Evolutionary conservation across 1,284 basidiomycete genomes (phyloP).

Genomic region (Salmacisia buchloeana): DNA sequence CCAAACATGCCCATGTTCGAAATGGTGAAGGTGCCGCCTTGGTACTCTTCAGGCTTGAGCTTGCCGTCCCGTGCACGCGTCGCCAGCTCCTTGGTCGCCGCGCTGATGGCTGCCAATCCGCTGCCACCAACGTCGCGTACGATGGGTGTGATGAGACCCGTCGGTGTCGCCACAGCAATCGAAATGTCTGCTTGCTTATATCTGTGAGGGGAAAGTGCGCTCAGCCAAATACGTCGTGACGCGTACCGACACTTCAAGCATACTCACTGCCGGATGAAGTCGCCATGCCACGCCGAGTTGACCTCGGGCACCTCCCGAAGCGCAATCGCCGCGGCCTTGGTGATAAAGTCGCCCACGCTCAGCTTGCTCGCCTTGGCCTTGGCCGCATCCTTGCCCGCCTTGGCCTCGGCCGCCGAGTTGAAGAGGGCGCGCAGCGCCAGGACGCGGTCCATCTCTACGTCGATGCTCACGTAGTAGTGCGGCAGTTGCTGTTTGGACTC

Average conservation of each 20-base stretch:
- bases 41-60: conserved; percentile 87
- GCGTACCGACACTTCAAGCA: neutral
- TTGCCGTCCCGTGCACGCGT: conserved; percentile 95
- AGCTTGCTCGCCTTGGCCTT: conserved; percentile 76
- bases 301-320: conserved; percentile 92
- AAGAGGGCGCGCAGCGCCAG: conserved; percentile 90
- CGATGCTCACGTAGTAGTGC: conserved; percentile 95
- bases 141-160: conserved; percentile 95
- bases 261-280: conserved; percentile 74
- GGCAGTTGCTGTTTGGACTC: conserved; percentile 90
- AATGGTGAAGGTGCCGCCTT: conserved; percentile 97
- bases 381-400: conserved; percentile 53
- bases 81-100: conserved; percentile 85
- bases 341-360: conserved; percentile 95
- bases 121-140: conserved; percentile 86
- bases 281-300: conserved; percentile 96
- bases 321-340: conserved; percentile 88
- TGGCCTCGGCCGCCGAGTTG: conserved; percentile 61
- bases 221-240: neutral
- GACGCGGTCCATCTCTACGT: conserved; percentile 95
- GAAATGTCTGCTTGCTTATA: conserved; percentile 96
- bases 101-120: conserved; percentile 84
- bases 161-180: conserved; percentile 91
- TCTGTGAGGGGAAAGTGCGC: conserved; percentile 56
- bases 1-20: conserved; percentile 99